phyloP scores from a whole-genome alignment of 2,329 filamentous ascomycete genomes.

The Talaromyces sp. region DNA sequence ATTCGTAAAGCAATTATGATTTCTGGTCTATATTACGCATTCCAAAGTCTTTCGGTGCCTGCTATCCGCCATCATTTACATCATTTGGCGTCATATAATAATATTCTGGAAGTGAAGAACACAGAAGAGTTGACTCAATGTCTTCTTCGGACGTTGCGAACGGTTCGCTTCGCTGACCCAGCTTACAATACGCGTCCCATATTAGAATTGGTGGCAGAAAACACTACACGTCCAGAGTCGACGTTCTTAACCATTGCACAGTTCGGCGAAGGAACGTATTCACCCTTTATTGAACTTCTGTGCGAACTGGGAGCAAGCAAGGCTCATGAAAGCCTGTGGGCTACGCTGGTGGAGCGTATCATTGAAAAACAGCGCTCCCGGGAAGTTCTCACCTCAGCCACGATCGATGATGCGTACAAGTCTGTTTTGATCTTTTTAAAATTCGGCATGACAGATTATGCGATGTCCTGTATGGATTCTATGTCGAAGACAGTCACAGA shows the following conservation, averaged over 20 bases:
- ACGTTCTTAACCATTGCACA: constrained; percentile 7
- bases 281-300: constrained; percentile 30
- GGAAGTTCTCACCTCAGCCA: constrained; percentile 16
- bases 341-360: constrained; percentile 4
- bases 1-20: constrained; percentile 22
- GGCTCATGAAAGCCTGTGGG: constrained; percentile 28
- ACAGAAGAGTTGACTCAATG: constrained; percentile 27
- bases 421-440: constrained; percentile 31
- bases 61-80: constrained; percentile 32
- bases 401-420: constrained; percentile 25
- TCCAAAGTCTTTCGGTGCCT: constrained; percentile 29
- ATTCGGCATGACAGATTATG: constrained; percentile 25
- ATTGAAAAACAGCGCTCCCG: not conserved
- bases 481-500: not conserved
- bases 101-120: constrained; percentile 8
- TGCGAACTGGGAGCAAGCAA: constrained; percentile 27
- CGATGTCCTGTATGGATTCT: constrained; percentile 25
- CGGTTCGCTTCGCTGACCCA: constrained; percentile 25
- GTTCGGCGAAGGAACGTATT: constrained; percentile 12
- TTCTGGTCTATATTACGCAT: constrained; percentile 35
- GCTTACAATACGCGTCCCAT: constrained; percentile 25
- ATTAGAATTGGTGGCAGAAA: constrained; percentile 27
- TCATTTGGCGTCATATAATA: constrained; percentile 28
- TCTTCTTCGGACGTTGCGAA: constrained; percentile 26
- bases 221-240: not conserved